Conservation (phyloP, 2,329 filamentous ascomycete genomes). For the Paecilomyces niveus region DNA sequence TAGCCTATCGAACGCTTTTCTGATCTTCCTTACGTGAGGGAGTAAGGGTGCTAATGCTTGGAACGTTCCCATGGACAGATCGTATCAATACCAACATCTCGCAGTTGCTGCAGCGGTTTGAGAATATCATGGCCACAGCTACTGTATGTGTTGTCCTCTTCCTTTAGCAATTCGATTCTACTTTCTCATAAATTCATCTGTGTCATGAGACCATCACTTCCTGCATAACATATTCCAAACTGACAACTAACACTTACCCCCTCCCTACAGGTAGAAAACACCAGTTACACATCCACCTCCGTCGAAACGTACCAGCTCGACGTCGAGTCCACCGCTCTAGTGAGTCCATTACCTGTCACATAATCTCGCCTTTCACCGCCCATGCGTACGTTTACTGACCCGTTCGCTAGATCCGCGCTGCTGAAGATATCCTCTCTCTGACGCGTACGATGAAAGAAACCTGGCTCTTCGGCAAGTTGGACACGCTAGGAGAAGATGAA, state of each 20-base stretch:
- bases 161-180: slow-evolving; percentile 1
- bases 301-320: slow-evolving; percentile 52
- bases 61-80: slow-evolving; percentile 19
- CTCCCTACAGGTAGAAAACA: slow-evolving; percentile 37
- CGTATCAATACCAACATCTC: slow-evolving; percentile 39
- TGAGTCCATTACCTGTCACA: slow-evolving; percentile 22
- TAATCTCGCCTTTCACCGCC: background rate
- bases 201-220: background rate
- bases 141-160: slow-evolving; percentile 30
- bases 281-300: slow-evolving; percentile 49
- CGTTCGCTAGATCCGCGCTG: slow-evolving; percentile 48
- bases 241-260: background rate
- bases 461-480: slow-evolving; percentile 60
- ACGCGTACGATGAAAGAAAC: slow-evolving; percentile 59
- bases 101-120: slow-evolving; percentile 46
- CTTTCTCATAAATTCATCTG: background rate
- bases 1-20: background rate
- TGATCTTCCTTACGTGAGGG: background rate
- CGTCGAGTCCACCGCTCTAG: slow-evolving; percentile 53
- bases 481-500: slow-evolving; percentile 46
- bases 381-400: background rate
- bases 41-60: background rate
- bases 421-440: slow-evolving; percentile 55
- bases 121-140: slow-evolving; percentile 49
- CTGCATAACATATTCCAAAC: background rate